Conservation (phyloP, 176 grass and related monocot genomes). For the Ampelocalamus luodianensis region DNA sequence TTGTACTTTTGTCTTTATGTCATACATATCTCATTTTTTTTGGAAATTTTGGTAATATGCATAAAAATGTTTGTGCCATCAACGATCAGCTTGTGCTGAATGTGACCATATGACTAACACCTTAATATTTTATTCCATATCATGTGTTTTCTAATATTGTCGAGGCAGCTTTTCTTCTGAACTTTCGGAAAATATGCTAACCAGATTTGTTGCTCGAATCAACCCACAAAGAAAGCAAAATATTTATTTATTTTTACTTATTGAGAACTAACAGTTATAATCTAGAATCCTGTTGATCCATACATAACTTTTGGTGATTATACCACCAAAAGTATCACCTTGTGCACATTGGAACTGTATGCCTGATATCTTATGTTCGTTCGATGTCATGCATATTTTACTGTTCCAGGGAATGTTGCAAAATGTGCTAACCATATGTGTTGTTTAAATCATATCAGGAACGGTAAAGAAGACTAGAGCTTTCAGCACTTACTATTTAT, state of each 20-base stretch:
- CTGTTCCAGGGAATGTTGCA: not conserved
- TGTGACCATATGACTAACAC: not conserved
- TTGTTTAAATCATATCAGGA: constrained; percentile 1
- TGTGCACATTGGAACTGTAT: not conserved
- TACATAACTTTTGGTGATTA: not conserved
- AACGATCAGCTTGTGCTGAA: not conserved
- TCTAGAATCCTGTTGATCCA: not conserved
- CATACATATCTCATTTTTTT: not conserved
- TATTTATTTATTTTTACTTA: not conserved
- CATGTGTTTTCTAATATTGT: not conserved
- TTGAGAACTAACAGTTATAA: not conserved
- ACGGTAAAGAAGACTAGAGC: not conserved
- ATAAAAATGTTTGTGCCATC: not conserved
- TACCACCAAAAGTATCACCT: not conserved
- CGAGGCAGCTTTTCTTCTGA: not conserved
- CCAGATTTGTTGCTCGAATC: not conserved
- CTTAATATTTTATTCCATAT: not conserved
- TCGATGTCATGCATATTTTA: not conserved
- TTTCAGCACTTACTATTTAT: constrained; percentile 19
- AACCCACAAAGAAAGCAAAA: not conserved
- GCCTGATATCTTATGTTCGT: not conserved
- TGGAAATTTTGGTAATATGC: not conserved
- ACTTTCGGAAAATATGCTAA: not conserved
- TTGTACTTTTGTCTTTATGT: not conserved
- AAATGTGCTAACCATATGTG: not conserved